Evolutionary conservation across 2,329 filamentous ascomycete species (phyloP).

Genomic region (Calcarisporium arbuscula): DNA sequence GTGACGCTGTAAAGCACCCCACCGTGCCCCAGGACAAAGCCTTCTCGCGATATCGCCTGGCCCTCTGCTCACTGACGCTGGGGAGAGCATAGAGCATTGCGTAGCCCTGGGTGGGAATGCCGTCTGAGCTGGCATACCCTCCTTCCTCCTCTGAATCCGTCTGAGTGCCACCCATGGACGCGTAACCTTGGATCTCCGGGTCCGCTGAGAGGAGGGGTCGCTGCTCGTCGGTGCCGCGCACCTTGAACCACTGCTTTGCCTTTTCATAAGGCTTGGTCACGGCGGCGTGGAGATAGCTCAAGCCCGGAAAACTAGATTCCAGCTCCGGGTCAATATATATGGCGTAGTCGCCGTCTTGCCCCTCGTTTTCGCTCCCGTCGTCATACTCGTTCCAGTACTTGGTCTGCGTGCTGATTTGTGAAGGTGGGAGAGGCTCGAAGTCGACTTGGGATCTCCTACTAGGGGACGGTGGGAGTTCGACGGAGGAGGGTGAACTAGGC

Average conservation of each 20-base stretch:
- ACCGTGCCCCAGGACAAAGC: conserved; percentile 49
- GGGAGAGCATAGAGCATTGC: conserved; percentile 49
- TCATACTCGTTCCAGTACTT: conserved; percentile 87
- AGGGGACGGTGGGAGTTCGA: conserved; percentile 14
- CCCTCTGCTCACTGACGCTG: conserved; percentile 43
- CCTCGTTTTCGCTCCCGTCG: conserved; percentile 63
- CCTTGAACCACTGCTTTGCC: conserved; percentile 44
- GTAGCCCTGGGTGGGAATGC: conserved; percentile 44
- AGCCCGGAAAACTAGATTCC: conserved; percentile 52
- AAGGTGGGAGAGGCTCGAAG: conserved; percentile 25
- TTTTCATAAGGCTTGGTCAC: conserved; percentile 44
- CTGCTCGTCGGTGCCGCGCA: conserved; percentile 17
- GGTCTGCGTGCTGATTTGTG: conserved; percentile 21
- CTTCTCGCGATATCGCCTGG: conserved; percentile 44
- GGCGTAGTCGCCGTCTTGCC: conserved; percentile 56
- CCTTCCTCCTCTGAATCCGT: conserved; percentile 39
- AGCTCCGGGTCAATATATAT: conserved; percentile 71
- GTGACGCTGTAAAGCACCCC: conserved; percentile 50
- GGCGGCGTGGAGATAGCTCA: conserved; percentile 51
- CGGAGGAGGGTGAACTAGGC: conserved; percentile 30
- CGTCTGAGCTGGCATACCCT: conserved; percentile 48
- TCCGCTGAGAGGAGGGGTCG: conserved; percentile 19
- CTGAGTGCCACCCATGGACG: conserved; percentile 8
- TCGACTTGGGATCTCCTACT: conserved; percentile 14
- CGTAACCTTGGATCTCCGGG: no score